A percentile compares a stretch with the other conserved stretches of the same genome.
Conservation (phyloP, 23 red algal genomes). For the Rhodosorus marinus region DNA sequence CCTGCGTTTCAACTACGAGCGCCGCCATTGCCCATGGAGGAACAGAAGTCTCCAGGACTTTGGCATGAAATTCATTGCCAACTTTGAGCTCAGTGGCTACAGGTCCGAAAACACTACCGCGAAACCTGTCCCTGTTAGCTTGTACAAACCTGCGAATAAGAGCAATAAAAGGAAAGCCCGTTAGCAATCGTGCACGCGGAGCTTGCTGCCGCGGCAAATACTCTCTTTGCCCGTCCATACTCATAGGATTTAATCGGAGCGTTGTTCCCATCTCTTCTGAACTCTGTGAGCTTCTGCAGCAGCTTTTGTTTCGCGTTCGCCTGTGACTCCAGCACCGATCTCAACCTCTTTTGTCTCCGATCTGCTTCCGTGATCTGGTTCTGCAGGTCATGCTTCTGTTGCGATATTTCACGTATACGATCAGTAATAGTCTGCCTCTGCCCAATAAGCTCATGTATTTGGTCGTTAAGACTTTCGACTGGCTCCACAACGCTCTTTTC, state of each 20-base stretch:
- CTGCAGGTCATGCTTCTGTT: background rate
- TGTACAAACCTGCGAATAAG: no score
- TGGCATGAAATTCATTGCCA: constrained; percentile 1
- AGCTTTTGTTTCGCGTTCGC: no score
- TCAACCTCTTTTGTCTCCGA: background rate
- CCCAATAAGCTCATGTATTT: background rate
- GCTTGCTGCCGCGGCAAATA: no score
- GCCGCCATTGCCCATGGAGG: constrained; percentile 1
- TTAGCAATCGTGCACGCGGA: no score
- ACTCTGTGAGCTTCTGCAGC: no score
- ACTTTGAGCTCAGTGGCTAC: constrained; percentile 6
- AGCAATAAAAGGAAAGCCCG: no score
- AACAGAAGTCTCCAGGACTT: constrained; percentile 14
- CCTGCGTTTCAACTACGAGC: constrained; percentile 10
- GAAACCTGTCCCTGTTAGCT: constrained; percentile 5
- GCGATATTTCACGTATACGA: background rate
- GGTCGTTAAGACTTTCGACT: background rate
- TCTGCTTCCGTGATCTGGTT: background rate
- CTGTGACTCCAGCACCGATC: background rate
- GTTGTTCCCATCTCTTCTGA: no score
- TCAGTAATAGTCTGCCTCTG: background rate
- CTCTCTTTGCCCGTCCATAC: no score
- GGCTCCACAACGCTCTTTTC: background rate
- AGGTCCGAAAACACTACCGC: constrained; percentile 15
- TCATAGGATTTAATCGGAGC: no score